Evolutionary conservation across 2,329 filamentous ascomycete species (phyloP).

Genomic region (Exophiala lecanii-corni): DNA sequence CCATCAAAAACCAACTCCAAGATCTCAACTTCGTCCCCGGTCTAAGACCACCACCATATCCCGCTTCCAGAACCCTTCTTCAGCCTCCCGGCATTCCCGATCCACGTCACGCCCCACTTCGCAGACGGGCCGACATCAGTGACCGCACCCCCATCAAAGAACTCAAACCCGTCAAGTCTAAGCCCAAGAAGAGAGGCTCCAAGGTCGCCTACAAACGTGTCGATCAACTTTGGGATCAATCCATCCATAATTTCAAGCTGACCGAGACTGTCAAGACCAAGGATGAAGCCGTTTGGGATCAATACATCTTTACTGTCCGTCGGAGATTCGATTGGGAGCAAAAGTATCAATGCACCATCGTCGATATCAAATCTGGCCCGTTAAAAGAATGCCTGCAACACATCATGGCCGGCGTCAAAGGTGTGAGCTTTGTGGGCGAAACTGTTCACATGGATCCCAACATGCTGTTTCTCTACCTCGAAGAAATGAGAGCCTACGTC

Average conservation of each 20-base stretch:
- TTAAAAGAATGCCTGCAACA: slow-evolving; percentile 66
- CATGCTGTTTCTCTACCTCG: slow-evolving; percentile 69
- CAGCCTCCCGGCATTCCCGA: neutral
- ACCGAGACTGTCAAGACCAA: slow-evolving; percentile 62
- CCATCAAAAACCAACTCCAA: slow-evolving; percentile 7
- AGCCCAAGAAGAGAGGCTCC: slow-evolving; percentile 42
- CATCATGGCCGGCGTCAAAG: slow-evolving; percentile 71
- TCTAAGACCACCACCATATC: neutral
- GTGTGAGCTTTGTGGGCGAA: slow-evolving; percentile 75
- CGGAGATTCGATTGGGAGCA: slow-evolving; percentile 81
- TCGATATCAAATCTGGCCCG: slow-evolving; percentile 81
- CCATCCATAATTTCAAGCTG: slow-evolving; percentile 61
- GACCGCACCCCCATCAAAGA: slow-evolving; percentile 7
- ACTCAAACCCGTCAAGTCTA: slow-evolving; percentile 30
- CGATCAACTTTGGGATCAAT: slow-evolving; percentile 56
- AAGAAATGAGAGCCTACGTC: slow-evolving; percentile 63
- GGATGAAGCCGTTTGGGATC: slow-evolving; percentile 65
- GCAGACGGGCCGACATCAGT: neutral
- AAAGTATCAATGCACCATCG: slow-evolving; percentile 67
- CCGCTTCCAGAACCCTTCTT: neutral
- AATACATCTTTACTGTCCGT: slow-evolving; percentile 77
- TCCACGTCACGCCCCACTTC: neutral
- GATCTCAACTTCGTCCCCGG: slow-evolving; percentile 6
- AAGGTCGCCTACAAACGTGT: slow-evolving; percentile 66
- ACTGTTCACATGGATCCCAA: slow-evolving; percentile 69